phyloP scores from a whole-genome alignment of 2,329 filamentous ascomycete genomes.

The Botrytis deweyae region DNA sequence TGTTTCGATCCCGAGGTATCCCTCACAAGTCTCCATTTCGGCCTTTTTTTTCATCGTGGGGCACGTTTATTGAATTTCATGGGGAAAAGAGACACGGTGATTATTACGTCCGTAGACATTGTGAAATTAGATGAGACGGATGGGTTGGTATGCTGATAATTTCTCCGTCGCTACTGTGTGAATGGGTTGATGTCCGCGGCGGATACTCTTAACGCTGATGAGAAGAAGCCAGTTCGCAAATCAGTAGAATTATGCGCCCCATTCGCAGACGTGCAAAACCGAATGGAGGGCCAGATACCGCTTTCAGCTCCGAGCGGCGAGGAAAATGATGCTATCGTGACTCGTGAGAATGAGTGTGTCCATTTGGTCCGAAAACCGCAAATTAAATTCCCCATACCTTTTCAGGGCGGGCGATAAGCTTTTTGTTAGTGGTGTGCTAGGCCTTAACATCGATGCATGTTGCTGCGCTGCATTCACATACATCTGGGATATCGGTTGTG shows the following conservation, averaged over 20 bases:
- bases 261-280: constrained; percentile 6
- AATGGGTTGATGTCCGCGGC: constrained; percentile 5
- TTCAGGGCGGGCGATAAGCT: constrained; percentile 13
- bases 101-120: neutral
- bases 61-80: constrained; percentile 12
- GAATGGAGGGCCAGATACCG: neutral
- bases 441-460: constrained; percentile 10
- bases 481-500: neutral
- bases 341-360: neutral
- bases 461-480: constrained; percentile 1
- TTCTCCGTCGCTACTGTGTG: constrained; percentile 5
- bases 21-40: neutral
- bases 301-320: constrained; percentile 12
- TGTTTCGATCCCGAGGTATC: neutral
- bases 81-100: neutral
- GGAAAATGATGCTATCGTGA: constrained; percentile 8
- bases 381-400: constrained; percentile 6
- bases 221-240: neutral
- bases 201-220: neutral
- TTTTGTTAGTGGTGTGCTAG: constrained; percentile 4
- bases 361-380: neutral
- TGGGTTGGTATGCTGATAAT: neutral
- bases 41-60: constrained; percentile 10
- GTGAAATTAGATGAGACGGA: neutral
- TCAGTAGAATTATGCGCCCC: constrained; percentile 5